These are phyloP conservation scores for Neltuma alba DNA, from an alignment of 306 rosid genomes.

Conservation along the genomic window DNA sequence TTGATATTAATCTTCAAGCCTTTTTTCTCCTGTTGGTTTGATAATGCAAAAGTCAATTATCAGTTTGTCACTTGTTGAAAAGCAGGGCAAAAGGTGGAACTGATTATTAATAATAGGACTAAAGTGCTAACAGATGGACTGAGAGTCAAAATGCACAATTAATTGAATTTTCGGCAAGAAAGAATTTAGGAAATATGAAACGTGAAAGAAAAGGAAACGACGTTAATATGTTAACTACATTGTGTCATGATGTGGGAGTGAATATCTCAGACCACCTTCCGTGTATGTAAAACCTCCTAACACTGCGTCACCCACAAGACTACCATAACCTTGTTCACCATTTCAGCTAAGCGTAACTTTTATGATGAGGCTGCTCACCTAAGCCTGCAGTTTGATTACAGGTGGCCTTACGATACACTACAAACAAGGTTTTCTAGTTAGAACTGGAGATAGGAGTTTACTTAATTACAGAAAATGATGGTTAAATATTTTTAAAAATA, in stretches of 20 bases:
- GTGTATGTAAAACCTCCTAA: not conserved
- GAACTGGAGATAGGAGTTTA: too few species aligned
- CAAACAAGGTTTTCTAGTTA: too few species aligned
- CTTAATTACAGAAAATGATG: not conserved
- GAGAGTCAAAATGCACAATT: not conserved
- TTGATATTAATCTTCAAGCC: too few species aligned
- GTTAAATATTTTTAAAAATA: too few species aligned
- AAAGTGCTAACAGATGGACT: not conserved
- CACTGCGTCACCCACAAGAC: not conserved
- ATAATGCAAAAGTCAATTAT: not conserved
- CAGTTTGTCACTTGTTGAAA: not conserved
- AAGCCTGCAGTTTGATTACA: not conserved
- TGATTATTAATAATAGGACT: not conserved
- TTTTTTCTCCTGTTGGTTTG: not conserved
- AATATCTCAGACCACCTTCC: conserved; percentile 44
- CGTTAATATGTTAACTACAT: not conserved
- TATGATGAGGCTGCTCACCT: not conserved
- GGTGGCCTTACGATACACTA: too few species aligned
- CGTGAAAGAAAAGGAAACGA: conserved; percentile 28
- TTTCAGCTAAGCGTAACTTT: not conserved
- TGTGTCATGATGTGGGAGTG: not conserved
- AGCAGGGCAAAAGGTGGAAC: not conserved
- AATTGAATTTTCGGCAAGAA: not conserved
- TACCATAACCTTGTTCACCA: not conserved
- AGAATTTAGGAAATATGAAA: not conserved